Conservation (phyloP, 345 rosid species). For the Ricinus communis region DNA sequence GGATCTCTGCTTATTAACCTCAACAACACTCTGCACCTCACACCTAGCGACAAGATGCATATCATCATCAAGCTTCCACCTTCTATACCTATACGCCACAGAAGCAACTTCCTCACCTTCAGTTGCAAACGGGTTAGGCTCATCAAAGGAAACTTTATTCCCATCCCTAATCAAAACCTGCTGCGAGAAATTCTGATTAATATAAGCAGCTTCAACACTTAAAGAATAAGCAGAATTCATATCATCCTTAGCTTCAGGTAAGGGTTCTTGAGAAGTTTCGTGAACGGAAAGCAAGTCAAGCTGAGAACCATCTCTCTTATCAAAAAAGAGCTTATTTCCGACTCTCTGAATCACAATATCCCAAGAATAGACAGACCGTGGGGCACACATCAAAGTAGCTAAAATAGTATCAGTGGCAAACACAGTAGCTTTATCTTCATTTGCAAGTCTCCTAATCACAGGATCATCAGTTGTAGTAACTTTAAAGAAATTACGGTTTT, state of each 20-base stretch:
- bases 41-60: constrained; percentile 81
- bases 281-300: constrained; percentile 88
- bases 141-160: constrained; percentile 76
- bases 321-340: constrained; percentile 88
- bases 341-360: constrained; percentile 89
- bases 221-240: constrained; percentile 75
- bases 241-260: constrained; percentile 86
- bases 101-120: constrained; percentile 99
- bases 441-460: constrained; percentile 75
- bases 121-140: constrained; percentile 80
- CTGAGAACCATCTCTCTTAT: constrained; percentile 88
- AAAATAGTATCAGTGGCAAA: constrained; percentile 85
- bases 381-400: constrained; percentile 84
- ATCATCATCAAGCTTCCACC: constrained; percentile 90
- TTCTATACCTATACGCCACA: constrained; percentile 83
- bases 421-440: constrained; percentile 90
- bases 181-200: constrained; percentile 84
- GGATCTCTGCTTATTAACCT: constrained; percentile 71
- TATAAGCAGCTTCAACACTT: constrained; percentile 85
- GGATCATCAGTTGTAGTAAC: constrained; percentile 95
- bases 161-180: constrained; percentile 86
- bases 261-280: constrained; percentile 88
- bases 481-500: constrained; percentile 84
- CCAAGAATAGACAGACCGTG: constrained; percentile 96
- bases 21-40: constrained; percentile 87